Conservation (phyloP, 75 land plant genomes). For the Pinus albicaulis region DNA sequence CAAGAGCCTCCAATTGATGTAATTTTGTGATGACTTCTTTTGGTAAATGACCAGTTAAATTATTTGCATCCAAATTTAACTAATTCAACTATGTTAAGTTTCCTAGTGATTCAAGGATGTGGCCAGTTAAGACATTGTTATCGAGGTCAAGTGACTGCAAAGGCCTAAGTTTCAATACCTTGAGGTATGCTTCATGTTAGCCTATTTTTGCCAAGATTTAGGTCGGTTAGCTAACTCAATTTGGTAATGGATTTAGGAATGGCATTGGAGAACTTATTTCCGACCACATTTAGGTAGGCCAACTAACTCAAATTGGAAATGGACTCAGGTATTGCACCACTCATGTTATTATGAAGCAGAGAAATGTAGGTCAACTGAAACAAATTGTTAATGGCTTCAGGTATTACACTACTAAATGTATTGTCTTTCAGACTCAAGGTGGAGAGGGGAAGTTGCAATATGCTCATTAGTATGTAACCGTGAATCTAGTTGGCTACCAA, state of each 20-base stretch:
- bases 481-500: neutral
- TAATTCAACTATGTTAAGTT: neutral
- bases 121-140: too few species aligned
- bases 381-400: too few species aligned
- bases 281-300: neutral
- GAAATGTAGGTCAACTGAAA: too few species aligned
- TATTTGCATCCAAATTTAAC: slow-evolving; percentile 30
- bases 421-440: too few species aligned
- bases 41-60: slow-evolving; percentile 42
- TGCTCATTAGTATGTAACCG: neutral
- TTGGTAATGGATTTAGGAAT: too few species aligned
- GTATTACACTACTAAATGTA: too few species aligned
- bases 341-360: neutral
- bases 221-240: too few species aligned
- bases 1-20: slow-evolving; percentile 15
- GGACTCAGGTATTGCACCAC: neutral
- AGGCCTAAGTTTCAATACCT: neutral
- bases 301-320: neutral
- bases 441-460: neutral
- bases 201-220: neutral
- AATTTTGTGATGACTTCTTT: slow-evolving; percentile 17
- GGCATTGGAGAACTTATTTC: neutral
- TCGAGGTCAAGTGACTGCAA: neutral
- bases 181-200: neutral
- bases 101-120: too few species aligned